Base-by-base conservation (phyloP, 2,329 filamentous ascomycete genomes). In the Madurella mycetomatis region DNA sequence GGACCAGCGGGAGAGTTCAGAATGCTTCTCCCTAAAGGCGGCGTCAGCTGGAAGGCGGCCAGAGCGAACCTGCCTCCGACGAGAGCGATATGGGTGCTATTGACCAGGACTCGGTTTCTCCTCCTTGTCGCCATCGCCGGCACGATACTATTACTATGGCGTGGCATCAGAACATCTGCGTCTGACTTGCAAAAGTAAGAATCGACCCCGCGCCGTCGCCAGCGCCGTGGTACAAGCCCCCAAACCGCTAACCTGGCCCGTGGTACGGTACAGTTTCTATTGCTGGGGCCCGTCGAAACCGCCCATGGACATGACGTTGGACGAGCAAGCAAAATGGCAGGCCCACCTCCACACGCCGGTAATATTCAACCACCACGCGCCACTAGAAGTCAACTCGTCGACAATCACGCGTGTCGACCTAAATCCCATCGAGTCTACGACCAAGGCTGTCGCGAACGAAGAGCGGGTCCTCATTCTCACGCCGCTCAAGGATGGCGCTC, bases 221-320 rank as follows among this genome's bases (percentile, higher is more conserved):
- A 37, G 37, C 46, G n/a, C 8, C 39, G 25, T 41, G 15, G 31
- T 34, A 47, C 47, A 45, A 37, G 19, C 48, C 39, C 53, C 41
- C 18, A 45, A 49, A 37, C 56, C 54, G 58, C 53, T 58, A 60
- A 61, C 56, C 42, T 40, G 55, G 19, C 32, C 44, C 41, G 34
- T 49, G 54, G 54, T 37, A n/a, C 40, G 55, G 39, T 59, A 59
- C 67, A 97, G 92, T 74, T 96, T 95, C 74, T 95, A 96, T 75
- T 99, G 94, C 77, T 97, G 91, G 82, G 94, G 94, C 12, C 92
- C 94, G 13, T 84, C 87, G 19, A 96, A 95, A 76, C 84, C 94
- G n/a, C 94, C 94, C 50, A 95, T 95, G 85, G 85, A 94, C 61
- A 96, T 99, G 90, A 84, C 88, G 41, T 76, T 87, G 53, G 96